Percentiles rank a stretch among this genome's conserved stretches.
phyloP scores from a whole-genome alignment of 179 eudicot genomes.

The Beta macrorhiza region DNA sequence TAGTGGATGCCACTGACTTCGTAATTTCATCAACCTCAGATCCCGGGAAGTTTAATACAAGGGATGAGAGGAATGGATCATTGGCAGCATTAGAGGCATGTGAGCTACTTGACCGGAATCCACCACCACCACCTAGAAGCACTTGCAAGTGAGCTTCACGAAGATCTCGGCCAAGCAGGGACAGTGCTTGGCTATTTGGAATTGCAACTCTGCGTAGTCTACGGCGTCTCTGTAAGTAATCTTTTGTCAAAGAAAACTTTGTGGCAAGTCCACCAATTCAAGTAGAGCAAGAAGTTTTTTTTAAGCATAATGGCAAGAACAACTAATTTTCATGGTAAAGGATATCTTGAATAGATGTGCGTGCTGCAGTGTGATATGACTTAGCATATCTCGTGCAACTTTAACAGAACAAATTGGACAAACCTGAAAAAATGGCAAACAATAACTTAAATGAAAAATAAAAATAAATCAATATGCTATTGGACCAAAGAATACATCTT shows the following conservation, averaged over 20 bases:
- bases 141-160: slow-evolving; percentile 89
- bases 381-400: slow-evolving; percentile 70
- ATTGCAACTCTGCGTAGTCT: slow-evolving; percentile 70
- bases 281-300: not conserved
- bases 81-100: slow-evolving; percentile 35
- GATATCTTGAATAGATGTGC: slow-evolving; percentile 91
- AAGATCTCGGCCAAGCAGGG: slow-evolving; percentile 81
- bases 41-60: slow-evolving; percentile 60
- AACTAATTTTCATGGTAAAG: slow-evolving; percentile 29
- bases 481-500: not conserved
- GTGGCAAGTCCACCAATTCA: not conserved
- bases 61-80: slow-evolving; percentile 78
- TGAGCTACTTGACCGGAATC: slow-evolving; percentile 51
- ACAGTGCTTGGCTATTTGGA: slow-evolving; percentile 76
- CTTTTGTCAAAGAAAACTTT: slow-evolving; percentile 44
- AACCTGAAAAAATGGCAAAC: slow-evolving; percentile 47
- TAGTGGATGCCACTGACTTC: slow-evolving; percentile 51
- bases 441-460: not conserved
- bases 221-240: slow-evolving; percentile 69
- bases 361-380: slow-evolving; percentile 81
- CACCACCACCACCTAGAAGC: slow-evolving; percentile 78
- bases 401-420: slow-evolving; percentile 80
- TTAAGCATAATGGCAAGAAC: not conserved
- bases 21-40: slow-evolving; percentile 72
- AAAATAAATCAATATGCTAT: not conserved